Evolutionary conservation across 148 eudicot species (phyloP).

Genomic region (Suaeda aralocaspica): DNA sequence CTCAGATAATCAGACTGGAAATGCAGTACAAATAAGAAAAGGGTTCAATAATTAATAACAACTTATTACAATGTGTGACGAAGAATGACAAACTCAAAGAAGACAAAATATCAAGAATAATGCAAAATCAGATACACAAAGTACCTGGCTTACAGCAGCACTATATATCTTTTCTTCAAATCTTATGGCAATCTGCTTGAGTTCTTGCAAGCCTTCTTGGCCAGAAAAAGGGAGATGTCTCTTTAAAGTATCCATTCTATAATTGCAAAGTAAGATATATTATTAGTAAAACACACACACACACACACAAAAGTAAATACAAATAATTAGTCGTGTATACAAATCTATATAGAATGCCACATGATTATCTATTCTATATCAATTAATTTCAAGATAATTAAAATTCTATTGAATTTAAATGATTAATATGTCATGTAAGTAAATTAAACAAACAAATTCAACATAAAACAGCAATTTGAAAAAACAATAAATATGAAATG

Average conservation of each 20-base stretch:
- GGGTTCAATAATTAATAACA: conserved; percentile 6
- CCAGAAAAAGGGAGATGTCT: conserved; percentile 78
- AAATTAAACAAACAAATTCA: too few relatives aligned
- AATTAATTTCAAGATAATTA: too few relatives aligned
- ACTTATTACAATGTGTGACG: background rate
- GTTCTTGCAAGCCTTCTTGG: conserved; percentile 68
- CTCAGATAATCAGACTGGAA: conserved; percentile 83
- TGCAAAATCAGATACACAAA: background rate
- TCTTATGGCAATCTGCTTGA: conserved; percentile 69
- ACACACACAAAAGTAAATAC: too few relatives aligned
- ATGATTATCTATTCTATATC: too few relatives aligned
- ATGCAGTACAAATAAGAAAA: conserved; percentile 11
- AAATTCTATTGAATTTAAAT: too few relatives aligned
- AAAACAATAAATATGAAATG: too few relatives aligned
- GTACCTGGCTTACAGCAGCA: conserved; percentile 83
- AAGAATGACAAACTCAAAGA: background rate
- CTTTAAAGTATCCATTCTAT: conserved; percentile 75
- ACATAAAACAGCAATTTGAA: too few relatives aligned
- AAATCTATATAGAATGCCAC: too few relatives aligned
- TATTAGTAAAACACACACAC: too few relatives aligned
- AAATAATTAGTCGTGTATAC: too few relatives aligned
- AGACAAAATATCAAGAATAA: background rate
- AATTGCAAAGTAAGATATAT: background rate
- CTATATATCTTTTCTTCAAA: conserved; percentile 82
- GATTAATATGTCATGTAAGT: too few relatives aligned